These are phyloP conservation scores for Teratosphaeriaceae sp. DNA, from an alignment of 2,329 filamentous ascomycete species.

Conservation along the genomic window DNA sequence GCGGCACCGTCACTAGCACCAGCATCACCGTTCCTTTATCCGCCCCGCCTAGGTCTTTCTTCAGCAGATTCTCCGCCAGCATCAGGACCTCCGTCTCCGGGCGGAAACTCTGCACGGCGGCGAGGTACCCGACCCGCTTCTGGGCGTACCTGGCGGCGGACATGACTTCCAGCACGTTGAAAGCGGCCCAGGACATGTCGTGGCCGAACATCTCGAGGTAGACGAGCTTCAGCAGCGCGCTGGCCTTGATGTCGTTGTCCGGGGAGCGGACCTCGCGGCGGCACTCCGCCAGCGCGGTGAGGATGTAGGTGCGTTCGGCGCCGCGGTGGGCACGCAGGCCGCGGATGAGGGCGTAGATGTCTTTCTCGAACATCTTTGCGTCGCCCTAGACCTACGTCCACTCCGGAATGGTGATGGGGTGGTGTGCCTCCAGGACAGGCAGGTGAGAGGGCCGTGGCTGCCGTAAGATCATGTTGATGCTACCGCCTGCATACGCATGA, in stretches of 20 bases:
- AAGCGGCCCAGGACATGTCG: conserved; percentile 99
- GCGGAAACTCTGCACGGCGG: conserved; percentile 91
- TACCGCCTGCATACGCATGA: too few relatives aligned
- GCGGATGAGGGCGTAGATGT: conserved; percentile 95
- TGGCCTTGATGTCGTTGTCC: conserved; percentile 98
- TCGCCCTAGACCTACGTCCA: not conserved
- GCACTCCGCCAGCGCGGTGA: conserved; percentile 90
- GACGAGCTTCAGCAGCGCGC: conserved; percentile 87
- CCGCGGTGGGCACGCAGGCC: conserved; percentile 94
- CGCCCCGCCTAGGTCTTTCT: conserved; percentile 80
- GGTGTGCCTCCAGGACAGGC: not conserved
- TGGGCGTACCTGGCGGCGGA: conserved; percentile 90
- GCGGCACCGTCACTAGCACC: conserved; percentile 83
- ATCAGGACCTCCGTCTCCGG: conserved; percentile 95
- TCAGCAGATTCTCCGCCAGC: conserved; percentile 92
- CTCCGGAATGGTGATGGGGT: not conserved
- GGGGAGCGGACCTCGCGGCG: conserved; percentile 83
- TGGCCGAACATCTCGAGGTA: conserved; percentile 99
- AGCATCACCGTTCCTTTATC: conserved; percentile 72
- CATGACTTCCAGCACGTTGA: conserved; percentile 99
- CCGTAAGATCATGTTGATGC: not conserved
- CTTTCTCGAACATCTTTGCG: conserved; percentile 86
- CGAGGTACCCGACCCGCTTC: conserved; percentile 91
- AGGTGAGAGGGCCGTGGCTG: not conserved
- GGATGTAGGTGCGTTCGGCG: conserved; percentile 90